These are phyloP conservation scores for Beauveria pseudobassiana DNA, from an alignment of 2,329 filamentous ascomycete species.

Conservation along the genomic window DNA sequence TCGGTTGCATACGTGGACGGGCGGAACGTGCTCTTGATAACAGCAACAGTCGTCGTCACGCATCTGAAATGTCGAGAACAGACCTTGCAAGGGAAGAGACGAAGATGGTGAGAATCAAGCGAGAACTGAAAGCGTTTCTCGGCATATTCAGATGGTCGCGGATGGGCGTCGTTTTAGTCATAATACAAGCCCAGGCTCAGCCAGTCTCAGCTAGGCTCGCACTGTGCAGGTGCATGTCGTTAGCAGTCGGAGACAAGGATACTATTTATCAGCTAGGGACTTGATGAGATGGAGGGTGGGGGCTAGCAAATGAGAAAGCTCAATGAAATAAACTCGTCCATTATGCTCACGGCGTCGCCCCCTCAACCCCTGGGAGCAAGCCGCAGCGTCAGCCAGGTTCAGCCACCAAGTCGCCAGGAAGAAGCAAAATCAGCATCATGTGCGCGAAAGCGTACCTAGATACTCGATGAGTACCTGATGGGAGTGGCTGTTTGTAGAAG, in stretches of 20 bases:
- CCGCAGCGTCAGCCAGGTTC: conserved; percentile 2
- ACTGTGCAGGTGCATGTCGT: neutral
- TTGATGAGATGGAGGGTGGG: neutral
- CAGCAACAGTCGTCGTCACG: neutral
- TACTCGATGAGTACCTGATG: neutral
- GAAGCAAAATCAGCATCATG: too few species aligned
- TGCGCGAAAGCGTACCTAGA: neutral
- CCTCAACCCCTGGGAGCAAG: neutral
- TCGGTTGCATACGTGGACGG: neutral
- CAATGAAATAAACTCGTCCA: neutral
- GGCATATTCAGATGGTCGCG: neutral
- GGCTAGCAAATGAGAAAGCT: neutral
- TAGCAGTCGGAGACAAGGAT: neutral
- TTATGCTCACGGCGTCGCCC: neutral
- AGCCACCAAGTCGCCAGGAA: neutral
- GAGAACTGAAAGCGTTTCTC: neutral
- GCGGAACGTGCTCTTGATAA: neutral
- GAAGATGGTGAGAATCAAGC: neutral
- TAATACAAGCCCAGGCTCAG: neutral
- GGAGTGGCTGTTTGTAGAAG: neutral
- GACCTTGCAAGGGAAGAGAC: neutral
- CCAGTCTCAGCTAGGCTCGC: neutral
- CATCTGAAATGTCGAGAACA: neutral
- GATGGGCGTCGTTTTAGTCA: neutral
- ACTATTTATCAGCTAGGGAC: neutral